Conservation (phyloP, 1,284 basidiomycete genomes). For the Marasmius oreades region DNA sequence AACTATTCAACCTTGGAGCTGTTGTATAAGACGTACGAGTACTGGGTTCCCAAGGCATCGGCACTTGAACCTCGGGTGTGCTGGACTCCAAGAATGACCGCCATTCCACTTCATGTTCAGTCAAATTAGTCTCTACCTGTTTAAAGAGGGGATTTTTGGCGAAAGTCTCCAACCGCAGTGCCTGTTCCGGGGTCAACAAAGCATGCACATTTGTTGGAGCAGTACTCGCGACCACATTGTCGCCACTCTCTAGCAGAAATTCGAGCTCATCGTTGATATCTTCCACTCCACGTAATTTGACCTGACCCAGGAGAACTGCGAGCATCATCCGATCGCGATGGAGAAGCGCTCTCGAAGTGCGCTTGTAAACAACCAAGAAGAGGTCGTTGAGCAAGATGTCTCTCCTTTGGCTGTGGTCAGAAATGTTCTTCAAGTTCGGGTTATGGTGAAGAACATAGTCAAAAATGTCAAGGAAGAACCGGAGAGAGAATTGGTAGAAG, state of each 20-base stretch:
- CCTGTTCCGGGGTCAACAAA: conserved; percentile 64
- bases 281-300: conserved; percentile 79
- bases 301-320: conserved; percentile 86
- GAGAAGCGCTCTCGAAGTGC: conserved; percentile 88
- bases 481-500: conserved; percentile 98
- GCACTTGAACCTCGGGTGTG: conserved; percentile 72
- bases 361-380: conserved; percentile 86
- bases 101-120: conserved; percentile 73
- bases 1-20: conserved; percentile 13
- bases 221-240: conserved; percentile 48
- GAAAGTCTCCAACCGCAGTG: conserved; percentile 62
- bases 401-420: conserved; percentile 73
- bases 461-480: conserved; percentile 98
- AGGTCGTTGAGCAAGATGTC: conserved; percentile 88
- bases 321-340: conserved; percentile 93
- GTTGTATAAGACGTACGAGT: conserved; percentile 52
- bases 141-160: conserved; percentile 75
- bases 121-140: conserved; percentile 69
- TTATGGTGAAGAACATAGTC: conserved; percentile 92
- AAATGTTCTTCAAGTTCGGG: conserved; percentile 79
- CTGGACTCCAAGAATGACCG: conserved; percentile 65
- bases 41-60: conserved; percentile 72
- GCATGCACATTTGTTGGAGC: conserved; percentile 34
- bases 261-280: conserved; percentile 85
- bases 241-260: conserved; percentile 86